These are phyloP conservation scores for Trichophyton mentagrophytes DNA, from an alignment of 2,329 filamentous ascomycete genomes.

Conservation along the genomic window DNA sequence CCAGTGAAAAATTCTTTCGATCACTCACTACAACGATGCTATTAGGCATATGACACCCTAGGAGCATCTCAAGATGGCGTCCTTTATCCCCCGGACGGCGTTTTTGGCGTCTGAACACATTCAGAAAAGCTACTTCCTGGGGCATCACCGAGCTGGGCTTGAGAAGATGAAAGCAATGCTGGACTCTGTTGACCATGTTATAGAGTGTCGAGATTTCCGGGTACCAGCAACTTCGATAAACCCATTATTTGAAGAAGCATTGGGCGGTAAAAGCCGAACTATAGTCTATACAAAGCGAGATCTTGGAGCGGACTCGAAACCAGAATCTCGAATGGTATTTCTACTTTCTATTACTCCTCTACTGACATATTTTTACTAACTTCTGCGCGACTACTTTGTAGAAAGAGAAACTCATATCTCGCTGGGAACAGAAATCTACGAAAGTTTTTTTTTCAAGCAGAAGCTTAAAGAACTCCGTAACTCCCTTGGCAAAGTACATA, in stretches of 20 bases:
- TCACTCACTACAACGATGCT: not conserved
- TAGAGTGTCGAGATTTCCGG: slow-evolving; percentile 90
- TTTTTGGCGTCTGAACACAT: slow-evolving; percentile 66
- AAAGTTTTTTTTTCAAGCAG: slow-evolving; percentile 25
- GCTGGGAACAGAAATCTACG: slow-evolving; percentile 22
- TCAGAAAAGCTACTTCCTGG: slow-evolving; percentile 82
- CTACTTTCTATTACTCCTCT: not conserved
- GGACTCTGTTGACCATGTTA: slow-evolving; percentile 67
- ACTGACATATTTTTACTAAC: not conserved
- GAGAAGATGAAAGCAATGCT: slow-evolving; percentile 71
- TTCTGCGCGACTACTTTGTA: slow-evolving; percentile 8
- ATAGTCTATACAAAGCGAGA: slow-evolving; percentile 89
- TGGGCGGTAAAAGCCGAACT: slow-evolving; percentile 60
- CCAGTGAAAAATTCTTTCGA: not conserved
- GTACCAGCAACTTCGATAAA: slow-evolving; percentile 83
- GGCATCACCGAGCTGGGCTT: slow-evolving; percentile 76
- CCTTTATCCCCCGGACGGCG: slow-evolving; percentile 58
- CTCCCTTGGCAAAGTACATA: slow-evolving; percentile 23
- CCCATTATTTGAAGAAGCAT: slow-evolving; percentile 67
- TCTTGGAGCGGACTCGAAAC: slow-evolving; percentile 42
- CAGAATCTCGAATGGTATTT: slow-evolving; percentile 31
- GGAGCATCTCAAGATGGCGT: slow-evolving; percentile 12
- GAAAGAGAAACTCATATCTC: slow-evolving; percentile 24
- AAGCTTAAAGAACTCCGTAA: slow-evolving; percentile 21
- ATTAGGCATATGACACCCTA: not conserved